Evolutionary conservation across 176 grass and related monocot species (phyloP).

Genomic region (Musa itinerans): DNA sequence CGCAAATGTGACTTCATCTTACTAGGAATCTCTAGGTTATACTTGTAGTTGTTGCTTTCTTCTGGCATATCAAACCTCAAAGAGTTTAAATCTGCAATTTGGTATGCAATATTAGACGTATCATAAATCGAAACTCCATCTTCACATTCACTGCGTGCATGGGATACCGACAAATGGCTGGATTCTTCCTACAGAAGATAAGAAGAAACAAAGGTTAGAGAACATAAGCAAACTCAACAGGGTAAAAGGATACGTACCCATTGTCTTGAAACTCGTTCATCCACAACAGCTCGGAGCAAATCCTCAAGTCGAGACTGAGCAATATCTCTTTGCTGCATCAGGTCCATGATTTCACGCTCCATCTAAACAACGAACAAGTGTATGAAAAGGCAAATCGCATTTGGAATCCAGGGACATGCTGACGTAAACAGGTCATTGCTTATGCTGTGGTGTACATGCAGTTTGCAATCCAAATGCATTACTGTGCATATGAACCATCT

Average conservation of each 20-base stretch:
- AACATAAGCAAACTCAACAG: too few species aligned
- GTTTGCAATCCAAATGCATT: too few species aligned
- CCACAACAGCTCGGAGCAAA: slow-evolving; percentile 39
- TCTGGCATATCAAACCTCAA: slow-evolving; percentile 36
- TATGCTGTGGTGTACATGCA: too few species aligned
- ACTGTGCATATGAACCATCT: too few species aligned
- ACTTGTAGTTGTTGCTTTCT: slow-evolving; percentile 24
- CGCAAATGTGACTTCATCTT: background rate
- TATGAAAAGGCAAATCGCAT: too few species aligned
- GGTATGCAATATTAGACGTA: slow-evolving; percentile 30
- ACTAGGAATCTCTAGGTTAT: background rate
- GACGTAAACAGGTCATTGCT: too few species aligned
- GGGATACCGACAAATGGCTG: too few species aligned
- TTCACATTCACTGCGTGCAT: too few species aligned
- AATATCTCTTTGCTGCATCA: slow-evolving; percentile 43
- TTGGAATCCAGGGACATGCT: too few species aligned
- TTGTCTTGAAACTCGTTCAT: slow-evolving; percentile 30
- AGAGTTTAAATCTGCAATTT: slow-evolving; percentile 18
- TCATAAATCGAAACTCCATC: slow-evolving; percentile 42
- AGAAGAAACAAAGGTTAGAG: too few species aligned
- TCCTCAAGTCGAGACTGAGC: slow-evolving; percentile 37
- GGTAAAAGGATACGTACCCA: slow-evolving; percentile 33
- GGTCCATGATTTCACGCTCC: slow-evolving; percentile 53
- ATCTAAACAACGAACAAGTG: slow-evolving; percentile 26
- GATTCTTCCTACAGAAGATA: too few species aligned